Base-by-base conservation (phyloP, 2,329 filamentous ascomycete genomes). In the Rhytidhysteron rufulum region DNA sequence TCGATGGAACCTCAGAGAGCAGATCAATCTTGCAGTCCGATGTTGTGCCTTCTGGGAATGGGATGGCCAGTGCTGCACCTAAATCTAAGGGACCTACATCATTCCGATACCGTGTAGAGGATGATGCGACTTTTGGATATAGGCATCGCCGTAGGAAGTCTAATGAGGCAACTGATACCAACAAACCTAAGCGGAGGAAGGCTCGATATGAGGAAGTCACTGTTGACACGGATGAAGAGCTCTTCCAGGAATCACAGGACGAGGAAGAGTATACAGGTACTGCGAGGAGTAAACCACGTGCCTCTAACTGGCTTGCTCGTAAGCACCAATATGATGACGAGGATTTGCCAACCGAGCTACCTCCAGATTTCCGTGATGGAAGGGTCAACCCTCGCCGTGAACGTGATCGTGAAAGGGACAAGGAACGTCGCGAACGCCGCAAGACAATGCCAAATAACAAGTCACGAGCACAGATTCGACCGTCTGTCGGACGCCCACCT, bases 201-300 rank as follows among this genome's bases (percentile, higher is more conserved):
- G 48, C 50, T 5, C 47, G 65, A 16, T 73, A 67, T 38, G 71
- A 74, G 50, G 70, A 74, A 39, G 62, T 73, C 16, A 66, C 66
- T 10, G 58, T 74, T 24, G 70, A 68, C 20, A 70, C 68, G 2
- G 69, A 72, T 18, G 65, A 68, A 3, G 70, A 73, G 13, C 49
- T 56, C 4, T 55, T 60, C 5, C 55, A 49, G 3, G 53, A 55
- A n/a, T 51, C 54, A 7, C 40, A 48, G 11, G 50, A 53, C 8
- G 49, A 53, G 13, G 46, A 45, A 9, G 10, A 36, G 33, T 4
- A 47, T 44, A 20, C 42, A 45, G 3, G 43, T 27, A 40, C 46
- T 18, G 48, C 49, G 20, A 15, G 29, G n/a, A 13, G 15, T 13
- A 51, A 51, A 18, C 49, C 50, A 20, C 53, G 64, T 24, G 45